Base-by-base conservation (phyloP, 805 yeast genomes). In the Kodamaea hsintzibuensis region DNA sequence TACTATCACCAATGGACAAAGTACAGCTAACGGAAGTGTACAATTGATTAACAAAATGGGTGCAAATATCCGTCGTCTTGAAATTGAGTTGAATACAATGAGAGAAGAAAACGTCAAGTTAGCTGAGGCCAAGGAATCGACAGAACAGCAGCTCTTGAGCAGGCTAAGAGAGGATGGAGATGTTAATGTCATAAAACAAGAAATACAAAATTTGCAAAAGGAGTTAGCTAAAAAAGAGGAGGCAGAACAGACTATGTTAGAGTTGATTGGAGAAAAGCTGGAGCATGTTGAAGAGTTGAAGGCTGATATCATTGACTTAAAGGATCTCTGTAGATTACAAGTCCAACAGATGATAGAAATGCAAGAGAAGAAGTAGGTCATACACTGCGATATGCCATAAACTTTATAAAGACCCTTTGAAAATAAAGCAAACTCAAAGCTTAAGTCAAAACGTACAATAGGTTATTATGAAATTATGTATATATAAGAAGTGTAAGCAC, bases 291-390 rank as follows among this genome's bases (percentile, higher is more conserved):
- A 85, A 53, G 99, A 95, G 68, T 77, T 95, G 46, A 81, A 79
- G 59, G 96, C 96, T 7, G 99, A 95, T 64, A 93, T 95, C 14
- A 80, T 77, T 3, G 99, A 95, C 69, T 77, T 93, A 69, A 95
- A 95, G 70, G 96, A 89, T 47, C 76, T 95, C 75, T 81, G 91
- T 68, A 79, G 83, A 56, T 81, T 81, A 57, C 99, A 93, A 69
- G 92, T 93, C 44, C 96, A 89, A 67, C 95, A 92, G 59, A 79
- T 93, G 82, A 84, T 91, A 39, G 52, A 49, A 35, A 49, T 49
- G 42, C 52, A 49, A 25, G 52, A 49, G 48, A 42, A 33, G 38
- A 44, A 19, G 35, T 44, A 44, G 18, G 19, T 2, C 14, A 39
- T 16, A 39, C 19, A 27, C 33, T 27, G 33, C 9, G 33, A 27